These are phyloP conservation scores for Xylaria sp. DNA, from an alignment of 2,329 filamentous ascomycete genomes.

Conservation along the genomic window DNA sequence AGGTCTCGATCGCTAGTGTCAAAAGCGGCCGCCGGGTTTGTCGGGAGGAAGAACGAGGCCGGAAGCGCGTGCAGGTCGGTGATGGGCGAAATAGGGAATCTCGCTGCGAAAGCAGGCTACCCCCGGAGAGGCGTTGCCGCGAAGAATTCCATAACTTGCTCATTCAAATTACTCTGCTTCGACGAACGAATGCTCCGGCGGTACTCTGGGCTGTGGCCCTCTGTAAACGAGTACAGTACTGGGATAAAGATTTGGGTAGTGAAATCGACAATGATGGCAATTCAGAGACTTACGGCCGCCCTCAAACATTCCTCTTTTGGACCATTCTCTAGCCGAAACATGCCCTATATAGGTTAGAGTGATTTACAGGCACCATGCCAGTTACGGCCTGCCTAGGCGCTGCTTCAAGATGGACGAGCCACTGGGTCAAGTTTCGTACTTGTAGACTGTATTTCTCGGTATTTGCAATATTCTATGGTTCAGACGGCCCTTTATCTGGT, in stretches of 20 bases:
- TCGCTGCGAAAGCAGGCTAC: slow-evolving; percentile 13
- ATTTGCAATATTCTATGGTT: too few species aligned
- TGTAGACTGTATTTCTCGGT: too few species aligned
- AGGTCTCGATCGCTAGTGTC: slow-evolving; percentile 79
- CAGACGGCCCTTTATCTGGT: too few species aligned
- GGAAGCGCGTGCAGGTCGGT: not conserved
- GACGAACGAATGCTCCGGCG: too few species aligned
- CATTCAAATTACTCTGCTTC: slow-evolving; percentile 9
- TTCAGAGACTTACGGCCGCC: not conserved
- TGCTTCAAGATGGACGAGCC: too few species aligned
- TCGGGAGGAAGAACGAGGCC: not conserved
- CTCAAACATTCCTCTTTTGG: not conserved
- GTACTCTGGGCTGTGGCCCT: not conserved
- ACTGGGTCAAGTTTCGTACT: too few species aligned
- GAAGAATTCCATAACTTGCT: slow-evolving; percentile 16
- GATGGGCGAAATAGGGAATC: not conserved
- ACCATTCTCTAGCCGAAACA: not conserved
- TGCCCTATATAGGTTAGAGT: too few species aligned
- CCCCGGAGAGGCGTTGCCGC: slow-evolving; percentile 20
- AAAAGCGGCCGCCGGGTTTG: slow-evolving; percentile 44
- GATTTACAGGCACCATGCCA: too few species aligned
- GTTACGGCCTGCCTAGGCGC: too few species aligned
- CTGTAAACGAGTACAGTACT: not conserved
- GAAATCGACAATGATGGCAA: not conserved
- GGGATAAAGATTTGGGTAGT: not conserved